Evolutionary conservation across 768 basidiomycete genomes (phyloP).

Genomic region (Holtermannia corniformis): DNA sequence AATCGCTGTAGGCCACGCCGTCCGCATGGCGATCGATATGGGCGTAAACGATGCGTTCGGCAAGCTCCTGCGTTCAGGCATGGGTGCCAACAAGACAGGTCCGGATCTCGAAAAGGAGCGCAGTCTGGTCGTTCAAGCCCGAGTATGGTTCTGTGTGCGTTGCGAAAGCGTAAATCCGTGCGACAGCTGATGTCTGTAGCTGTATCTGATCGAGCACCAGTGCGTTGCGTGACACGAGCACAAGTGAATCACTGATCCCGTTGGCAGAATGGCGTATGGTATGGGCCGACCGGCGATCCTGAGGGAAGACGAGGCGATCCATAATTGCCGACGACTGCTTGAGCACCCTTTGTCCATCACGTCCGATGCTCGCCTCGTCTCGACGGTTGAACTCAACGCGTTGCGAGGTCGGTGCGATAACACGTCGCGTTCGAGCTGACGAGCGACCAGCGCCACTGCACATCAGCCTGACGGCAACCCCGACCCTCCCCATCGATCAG

Average conservation of each 20-base stretch:
- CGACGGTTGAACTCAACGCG: slow-evolving; percentile 85
- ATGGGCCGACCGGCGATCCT: slow-evolving; percentile 87
- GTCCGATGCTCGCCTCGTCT: slow-evolving; percentile 89
- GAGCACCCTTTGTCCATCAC: slow-evolving; percentile 81
- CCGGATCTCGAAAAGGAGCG: slow-evolving; percentile 55
- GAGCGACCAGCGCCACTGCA: slow-evolving; percentile 56
- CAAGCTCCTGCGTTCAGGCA: slow-evolving; percentile 57
- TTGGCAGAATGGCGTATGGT: slow-evolving; percentile 76
- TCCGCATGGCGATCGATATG: slow-evolving; percentile 90
- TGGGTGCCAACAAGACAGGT: slow-evolving; percentile 58
- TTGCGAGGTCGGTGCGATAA: slow-evolving; percentile 50
- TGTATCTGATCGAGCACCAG: slow-evolving; percentile 92
- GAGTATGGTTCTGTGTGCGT: slow-evolving; percentile 74
- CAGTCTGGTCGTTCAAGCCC: slow-evolving; percentile 66
- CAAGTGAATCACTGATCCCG: too few species aligned
- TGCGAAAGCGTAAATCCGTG: neutral
- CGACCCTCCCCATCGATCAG: slow-evolving; percentile 63
- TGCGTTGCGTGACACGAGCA: slow-evolving; percentile 43
- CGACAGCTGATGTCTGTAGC: slow-evolving; percentile 18
- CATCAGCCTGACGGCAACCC: slow-evolving; percentile 62
- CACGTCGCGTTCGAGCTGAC: slow-evolving; percentile 5
- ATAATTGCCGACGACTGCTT: slow-evolving; percentile 65
- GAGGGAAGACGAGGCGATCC: slow-evolving; percentile 84
- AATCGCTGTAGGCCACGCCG: slow-evolving; percentile 57
- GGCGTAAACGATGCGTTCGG: slow-evolving; percentile 92